These are phyloP conservation scores for Avena insularis DNA, from an alignment of 176 grass and related monocot genomes.

Conservation along the genomic window DNA sequence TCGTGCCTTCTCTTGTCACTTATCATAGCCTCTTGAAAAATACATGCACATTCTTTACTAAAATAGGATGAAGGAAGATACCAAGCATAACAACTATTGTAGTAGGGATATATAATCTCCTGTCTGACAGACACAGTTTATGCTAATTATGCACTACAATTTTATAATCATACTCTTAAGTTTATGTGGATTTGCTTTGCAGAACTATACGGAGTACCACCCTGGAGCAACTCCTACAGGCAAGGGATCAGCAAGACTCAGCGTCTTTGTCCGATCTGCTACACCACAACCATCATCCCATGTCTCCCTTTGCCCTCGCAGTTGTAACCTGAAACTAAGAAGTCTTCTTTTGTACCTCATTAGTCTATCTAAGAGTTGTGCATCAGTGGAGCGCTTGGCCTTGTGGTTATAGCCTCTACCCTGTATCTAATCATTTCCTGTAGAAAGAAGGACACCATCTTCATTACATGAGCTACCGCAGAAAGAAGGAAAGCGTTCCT, in stretches of 20 bases:
- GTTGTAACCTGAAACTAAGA: not conserved
- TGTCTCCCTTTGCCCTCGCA: too few relatives aligned
- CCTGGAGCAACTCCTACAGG: too few relatives aligned
- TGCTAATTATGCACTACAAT: too few relatives aligned
- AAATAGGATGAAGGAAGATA: not conserved
- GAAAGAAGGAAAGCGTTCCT: slow-evolving; percentile 52
- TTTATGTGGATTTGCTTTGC: too few relatives aligned
- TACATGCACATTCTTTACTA: not conserved
- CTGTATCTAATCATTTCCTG: slow-evolving; percentile 43
- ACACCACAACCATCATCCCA: too few relatives aligned
- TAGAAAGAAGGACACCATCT: slow-evolving; percentile 52
- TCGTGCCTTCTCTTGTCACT: not conserved
- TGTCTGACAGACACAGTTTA: too few relatives aligned
- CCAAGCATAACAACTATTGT: not conserved
- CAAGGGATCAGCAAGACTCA: too few relatives aligned
- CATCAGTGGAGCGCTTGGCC: slow-evolving; percentile 45
- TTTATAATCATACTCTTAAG: too few relatives aligned
- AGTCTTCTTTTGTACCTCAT: not conserved
- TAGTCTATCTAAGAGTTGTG: slow-evolving; percentile 37
- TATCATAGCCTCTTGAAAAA: not conserved
- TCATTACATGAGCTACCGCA: slow-evolving; percentile 63
- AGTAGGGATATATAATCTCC: not conserved
- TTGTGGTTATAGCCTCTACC: slow-evolving; percentile 37
- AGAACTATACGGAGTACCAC: too few relatives aligned
- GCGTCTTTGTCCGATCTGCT: too few relatives aligned